phyloP scores from a whole-genome alignment of 2,329 filamentous ascomycete genomes.

The Aspergillus sp. region DNA sequence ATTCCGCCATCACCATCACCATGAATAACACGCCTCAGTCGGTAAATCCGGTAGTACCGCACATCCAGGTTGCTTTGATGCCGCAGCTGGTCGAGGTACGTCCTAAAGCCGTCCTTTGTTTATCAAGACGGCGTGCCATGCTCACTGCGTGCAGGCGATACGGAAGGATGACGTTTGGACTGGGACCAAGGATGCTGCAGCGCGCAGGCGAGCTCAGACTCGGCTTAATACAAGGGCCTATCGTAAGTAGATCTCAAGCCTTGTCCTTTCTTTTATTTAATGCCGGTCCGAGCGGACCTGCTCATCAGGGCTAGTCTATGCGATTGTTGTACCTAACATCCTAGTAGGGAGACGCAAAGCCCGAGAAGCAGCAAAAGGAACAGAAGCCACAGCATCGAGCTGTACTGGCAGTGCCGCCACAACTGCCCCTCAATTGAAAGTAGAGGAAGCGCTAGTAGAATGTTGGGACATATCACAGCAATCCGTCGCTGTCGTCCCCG shows the following conservation, averaged over 20 bases:
- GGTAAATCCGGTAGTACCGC: not conserved
- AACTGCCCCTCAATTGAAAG: not conserved
- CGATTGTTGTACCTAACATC: not conserved
- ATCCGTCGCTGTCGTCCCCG: not conserved
- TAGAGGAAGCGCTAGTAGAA: not conserved
- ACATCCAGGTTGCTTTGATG: not conserved
- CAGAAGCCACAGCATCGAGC: too few relatives aligned
- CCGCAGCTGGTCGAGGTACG: not conserved
- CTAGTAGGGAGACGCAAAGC: not conserved
- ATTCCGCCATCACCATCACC: not conserved
- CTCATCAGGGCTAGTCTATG: too few relatives aligned
- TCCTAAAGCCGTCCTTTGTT: not conserved
- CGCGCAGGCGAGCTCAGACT: not conserved
- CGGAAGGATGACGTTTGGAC: not conserved
- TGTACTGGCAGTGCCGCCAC: not conserved
- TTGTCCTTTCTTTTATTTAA: not conserved
- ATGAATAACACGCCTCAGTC: not conserved
- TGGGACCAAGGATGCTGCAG: not conserved
- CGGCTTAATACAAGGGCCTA: not conserved
- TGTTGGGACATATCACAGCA: not conserved
- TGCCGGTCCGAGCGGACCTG: not conserved
- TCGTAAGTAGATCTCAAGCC: not conserved
- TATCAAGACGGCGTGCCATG: not conserved
- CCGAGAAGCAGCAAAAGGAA: too few relatives aligned
- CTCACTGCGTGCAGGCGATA: not conserved